Conservation (phyloP, 805 yeast species). For the Ascoidea asiatica region DNA sequence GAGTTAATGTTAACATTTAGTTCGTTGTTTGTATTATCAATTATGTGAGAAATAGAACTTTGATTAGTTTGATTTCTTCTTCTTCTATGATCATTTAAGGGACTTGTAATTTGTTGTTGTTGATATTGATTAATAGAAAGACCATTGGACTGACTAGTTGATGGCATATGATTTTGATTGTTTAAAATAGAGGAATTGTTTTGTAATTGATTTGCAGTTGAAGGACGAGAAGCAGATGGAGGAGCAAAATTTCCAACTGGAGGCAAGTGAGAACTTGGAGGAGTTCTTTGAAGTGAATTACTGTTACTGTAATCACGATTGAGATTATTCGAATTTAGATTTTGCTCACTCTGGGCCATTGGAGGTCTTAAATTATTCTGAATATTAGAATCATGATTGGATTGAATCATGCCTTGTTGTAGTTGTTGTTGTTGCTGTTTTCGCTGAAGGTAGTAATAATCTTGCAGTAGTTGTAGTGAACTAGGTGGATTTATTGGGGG, state of each 20-base stretch:
- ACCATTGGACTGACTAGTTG: not conserved
- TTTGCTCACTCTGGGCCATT: not conserved
- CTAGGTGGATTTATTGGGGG: constrained; percentile 13
- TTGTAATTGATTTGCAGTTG: constrained; percentile 9
- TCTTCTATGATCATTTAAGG: not conserved
- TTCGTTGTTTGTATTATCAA: too few relatives aligned
- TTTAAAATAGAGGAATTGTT: too few relatives aligned
- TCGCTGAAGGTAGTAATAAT: constrained; percentile 13
- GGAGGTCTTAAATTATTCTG: not conserved
- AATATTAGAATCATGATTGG: constrained; percentile 1
- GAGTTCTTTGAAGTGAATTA: not conserved
- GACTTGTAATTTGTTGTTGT: not conserved
- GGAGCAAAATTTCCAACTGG: constrained; percentile 87
- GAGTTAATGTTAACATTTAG: too few relatives aligned
- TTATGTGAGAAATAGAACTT: not conserved
- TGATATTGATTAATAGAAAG: not conserved
- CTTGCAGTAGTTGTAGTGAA: constrained; percentile 11
- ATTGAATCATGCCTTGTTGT: constrained; percentile 3
- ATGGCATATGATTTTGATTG: constrained; percentile 8
- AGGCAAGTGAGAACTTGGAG: constrained; percentile 39
- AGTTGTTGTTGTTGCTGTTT: constrained; percentile 16
- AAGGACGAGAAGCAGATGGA: constrained; percentile 25
- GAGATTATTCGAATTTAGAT: not conserved
- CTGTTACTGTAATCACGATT: not conserved
- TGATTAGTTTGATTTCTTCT: not conserved